Conservation (phyloP, 2,329 filamentous ascomycete species). For the Arthrobotrys pseudoclavata region DNA sequence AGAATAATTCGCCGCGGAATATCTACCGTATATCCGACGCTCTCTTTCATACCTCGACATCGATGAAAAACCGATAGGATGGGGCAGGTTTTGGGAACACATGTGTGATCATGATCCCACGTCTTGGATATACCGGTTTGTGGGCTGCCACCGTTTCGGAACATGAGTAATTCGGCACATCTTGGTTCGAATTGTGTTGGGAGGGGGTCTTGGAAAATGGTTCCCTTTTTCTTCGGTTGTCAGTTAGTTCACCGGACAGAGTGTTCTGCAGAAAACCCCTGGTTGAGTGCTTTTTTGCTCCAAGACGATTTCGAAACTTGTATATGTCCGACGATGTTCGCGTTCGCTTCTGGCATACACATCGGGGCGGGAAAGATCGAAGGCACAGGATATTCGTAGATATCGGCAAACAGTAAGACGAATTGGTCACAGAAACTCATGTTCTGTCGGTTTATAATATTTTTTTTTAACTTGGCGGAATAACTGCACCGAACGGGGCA, state of each 20-base stretch:
- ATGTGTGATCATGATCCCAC: constrained; percentile 26
- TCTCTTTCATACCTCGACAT: background rate
- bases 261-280: background rate
- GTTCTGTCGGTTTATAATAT: constrained; percentile 18
- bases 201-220: background rate
- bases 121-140: constrained; percentile 20
- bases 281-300: constrained; percentile 22
- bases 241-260: constrained; percentile 36
- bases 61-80: constrained; percentile 11
- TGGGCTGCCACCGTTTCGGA: constrained; percentile 1
- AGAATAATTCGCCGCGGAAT: constrained; percentile 40
- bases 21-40: constrained; percentile 53
- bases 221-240: background rate
- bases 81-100: constrained; percentile 13
- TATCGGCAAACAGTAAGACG: constrained; percentile 36
- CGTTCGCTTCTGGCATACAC: constrained; percentile 33
- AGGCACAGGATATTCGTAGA: constrained; percentile 6
- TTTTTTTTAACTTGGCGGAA: background rate
- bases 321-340: constrained; percentile 9
- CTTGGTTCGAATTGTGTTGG: constrained; percentile 10
- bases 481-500: background rate
- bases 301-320: constrained; percentile 24
- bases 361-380: constrained; percentile 29
- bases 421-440: constrained; percentile 47
- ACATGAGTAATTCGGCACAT: constrained; percentile 11